Conservation (phyloP, 345 rosid species). For the Pistacia integerrima region DNA sequence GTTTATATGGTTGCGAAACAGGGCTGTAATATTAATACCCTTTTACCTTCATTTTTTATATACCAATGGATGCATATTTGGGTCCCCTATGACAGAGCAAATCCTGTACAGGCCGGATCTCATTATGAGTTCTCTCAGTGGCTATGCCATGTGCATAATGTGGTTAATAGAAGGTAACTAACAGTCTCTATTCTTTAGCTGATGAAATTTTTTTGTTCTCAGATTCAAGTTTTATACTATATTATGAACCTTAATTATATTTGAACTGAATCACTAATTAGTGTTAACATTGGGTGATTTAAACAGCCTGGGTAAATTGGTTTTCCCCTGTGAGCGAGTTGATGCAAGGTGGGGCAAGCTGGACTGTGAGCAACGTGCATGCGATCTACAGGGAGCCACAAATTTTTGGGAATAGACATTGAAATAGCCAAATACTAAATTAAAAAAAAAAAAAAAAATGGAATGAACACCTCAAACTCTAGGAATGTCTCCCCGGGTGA, state of each 20-base stretch:
- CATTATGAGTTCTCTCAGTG: constrained; percentile 88
- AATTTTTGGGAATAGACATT: constrained; percentile 12
- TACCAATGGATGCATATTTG: constrained; percentile 14
- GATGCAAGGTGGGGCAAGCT: constrained; percentile 99
- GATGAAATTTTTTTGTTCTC: neutral
- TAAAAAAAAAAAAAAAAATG: too few species aligned
- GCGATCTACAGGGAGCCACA: constrained; percentile 78
- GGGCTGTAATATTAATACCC: too few species aligned
- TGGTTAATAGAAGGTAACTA: constrained; percentile 84
- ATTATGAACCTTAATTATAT: neutral
- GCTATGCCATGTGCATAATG: constrained; percentile 89
- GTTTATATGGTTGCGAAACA: too few species aligned
- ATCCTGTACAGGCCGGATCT: constrained; percentile 78
- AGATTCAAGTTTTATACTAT: neutral
- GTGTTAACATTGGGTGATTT: constrained; percentile 16
- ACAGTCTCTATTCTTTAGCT: neutral
- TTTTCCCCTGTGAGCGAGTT: constrained; percentile 82
- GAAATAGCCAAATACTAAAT: too few species aligned
- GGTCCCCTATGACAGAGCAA: constrained; percentile 49
- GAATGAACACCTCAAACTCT: neutral
- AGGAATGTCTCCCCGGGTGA: neutral
- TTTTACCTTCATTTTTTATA: neutral
- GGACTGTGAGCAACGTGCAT: constrained; percentile 80
- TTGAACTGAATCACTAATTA: neutral
- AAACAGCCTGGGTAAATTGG: constrained; percentile 70